Percentiles rank a stretch among this genome's conserved stretches.
Conservation (phyloP, 2,329 filamentous ascomycete species). For the Lachnellula cervina region DNA sequence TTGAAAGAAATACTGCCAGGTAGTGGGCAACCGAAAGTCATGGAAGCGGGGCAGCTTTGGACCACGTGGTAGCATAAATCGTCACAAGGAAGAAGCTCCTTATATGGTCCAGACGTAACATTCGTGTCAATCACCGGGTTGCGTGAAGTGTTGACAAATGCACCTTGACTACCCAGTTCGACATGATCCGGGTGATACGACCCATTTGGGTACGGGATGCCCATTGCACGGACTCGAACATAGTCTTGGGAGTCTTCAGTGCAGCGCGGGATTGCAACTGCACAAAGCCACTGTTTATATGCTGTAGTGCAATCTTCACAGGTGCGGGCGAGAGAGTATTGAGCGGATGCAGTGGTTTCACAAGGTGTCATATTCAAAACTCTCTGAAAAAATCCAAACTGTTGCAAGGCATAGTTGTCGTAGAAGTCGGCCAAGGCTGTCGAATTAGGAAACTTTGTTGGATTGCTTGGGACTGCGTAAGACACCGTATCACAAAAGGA, state of each 20-base stretch:
- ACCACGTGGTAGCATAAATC: slow-evolving; percentile 85
- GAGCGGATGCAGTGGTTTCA: slow-evolving; percentile 65
- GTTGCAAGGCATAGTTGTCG: slow-evolving; percentile 64
- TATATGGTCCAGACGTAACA: slow-evolving; percentile 83
- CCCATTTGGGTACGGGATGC: slow-evolving; percentile 66
- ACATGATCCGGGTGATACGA: slow-evolving; percentile 40
- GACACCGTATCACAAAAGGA: slow-evolving; percentile 83
- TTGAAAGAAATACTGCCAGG: slow-evolving; percentile 38
- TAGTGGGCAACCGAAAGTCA: slow-evolving; percentile 72
- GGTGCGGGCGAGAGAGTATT: slow-evolving; percentile 73
- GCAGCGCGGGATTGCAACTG: slow-evolving; percentile 87
- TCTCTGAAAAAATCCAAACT: slow-evolving; percentile 75
- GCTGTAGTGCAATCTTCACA: slow-evolving; percentile 73
- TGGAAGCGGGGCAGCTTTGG: slow-evolving; percentile 71
- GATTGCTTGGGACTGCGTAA: slow-evolving; percentile 85
- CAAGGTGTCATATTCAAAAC: slow-evolving; percentile 82
- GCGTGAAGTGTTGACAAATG: slow-evolving; percentile 51
- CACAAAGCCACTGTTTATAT: slow-evolving; percentile 95
- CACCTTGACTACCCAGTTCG: slow-evolving; percentile 16
- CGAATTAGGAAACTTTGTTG: slow-evolving; percentile 53
- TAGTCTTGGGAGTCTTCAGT: slow-evolving; percentile 55
- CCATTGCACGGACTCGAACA: slow-evolving; percentile 64
- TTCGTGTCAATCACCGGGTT: slow-evolving; percentile 66
- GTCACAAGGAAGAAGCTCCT: slow-evolving; percentile 83
- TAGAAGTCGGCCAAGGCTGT: slow-evolving; percentile 66